These are phyloP conservation scores for Jimgerdemannia lactiflua DNA, from an alignment of 192 early-diverging fungal genomes.

Conservation along the genomic window DNA sequence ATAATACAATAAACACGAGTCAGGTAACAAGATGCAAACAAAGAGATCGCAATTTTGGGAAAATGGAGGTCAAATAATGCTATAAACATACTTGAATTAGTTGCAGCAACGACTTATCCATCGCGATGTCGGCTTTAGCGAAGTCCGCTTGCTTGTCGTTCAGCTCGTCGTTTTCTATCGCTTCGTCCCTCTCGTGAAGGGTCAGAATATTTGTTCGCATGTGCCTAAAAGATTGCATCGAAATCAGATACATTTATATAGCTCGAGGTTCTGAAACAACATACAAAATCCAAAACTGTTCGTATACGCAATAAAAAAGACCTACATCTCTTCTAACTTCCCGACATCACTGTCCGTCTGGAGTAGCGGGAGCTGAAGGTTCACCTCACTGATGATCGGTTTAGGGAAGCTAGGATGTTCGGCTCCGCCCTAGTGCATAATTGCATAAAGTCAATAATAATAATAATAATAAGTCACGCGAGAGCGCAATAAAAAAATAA, in stretches of 20 bases:
- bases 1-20: too few relatives aligned
- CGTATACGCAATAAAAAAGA: too few relatives aligned
- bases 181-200: slow-evolving; percentile 57
- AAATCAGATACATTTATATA: too few relatives aligned
- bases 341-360: neutral
- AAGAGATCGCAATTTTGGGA: too few relatives aligned
- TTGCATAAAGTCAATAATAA: slow-evolving; percentile 3
- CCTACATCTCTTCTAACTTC: slow-evolving; percentile 36
- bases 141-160: slow-evolving; percentile 34
- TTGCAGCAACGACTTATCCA: slow-evolving; percentile 77
- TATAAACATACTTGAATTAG: slow-evolving; percentile 47
- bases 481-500: neutral
- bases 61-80: too few relatives aligned
- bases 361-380: neutral
- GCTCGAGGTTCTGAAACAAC: too few relatives aligned
- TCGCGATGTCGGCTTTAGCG: slow-evolving; percentile 57
- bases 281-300: too few relatives aligned
- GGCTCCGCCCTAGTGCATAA: neutral
- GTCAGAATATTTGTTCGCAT: slow-evolving; percentile 51
- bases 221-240: slow-evolving; percentile 11
- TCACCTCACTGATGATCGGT: neutral
- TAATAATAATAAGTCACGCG: neutral
- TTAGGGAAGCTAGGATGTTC: neutral
- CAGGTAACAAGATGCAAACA: too few relatives aligned
- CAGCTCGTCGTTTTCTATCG: slow-evolving; percentile 30